phyloP scores from a whole-genome alignment of 75 land plant genomes.

The Pinus tabuliformis region DNA sequence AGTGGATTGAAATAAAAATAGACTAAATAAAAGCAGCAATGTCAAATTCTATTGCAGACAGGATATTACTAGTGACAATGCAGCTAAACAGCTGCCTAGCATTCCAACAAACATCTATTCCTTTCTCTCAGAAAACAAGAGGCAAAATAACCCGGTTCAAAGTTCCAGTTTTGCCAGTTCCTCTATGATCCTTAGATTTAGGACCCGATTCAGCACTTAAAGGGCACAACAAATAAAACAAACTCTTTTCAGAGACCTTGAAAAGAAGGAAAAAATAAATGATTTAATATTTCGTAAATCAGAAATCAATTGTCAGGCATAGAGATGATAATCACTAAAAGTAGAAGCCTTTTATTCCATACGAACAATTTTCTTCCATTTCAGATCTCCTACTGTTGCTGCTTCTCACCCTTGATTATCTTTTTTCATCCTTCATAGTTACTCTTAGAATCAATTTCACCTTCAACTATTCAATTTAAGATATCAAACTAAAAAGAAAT shows the following conservation, averaged over 20 bases:
- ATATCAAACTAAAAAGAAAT: not conserved
- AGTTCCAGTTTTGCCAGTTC: not conserved
- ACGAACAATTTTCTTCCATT: no score
- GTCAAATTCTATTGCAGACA: not conserved
- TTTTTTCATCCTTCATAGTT: no score
- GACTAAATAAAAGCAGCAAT: not conserved
- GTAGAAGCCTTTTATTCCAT: no score
- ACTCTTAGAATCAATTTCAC: no score
- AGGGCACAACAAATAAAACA: no score
- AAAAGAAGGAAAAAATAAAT: no score
- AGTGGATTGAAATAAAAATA: not conserved
- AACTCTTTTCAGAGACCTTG: no score
- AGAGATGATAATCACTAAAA: no score
- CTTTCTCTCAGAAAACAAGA: not conserved
- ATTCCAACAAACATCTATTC: not conserved
- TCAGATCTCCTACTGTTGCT: not conserved
- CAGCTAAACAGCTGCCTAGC: not conserved
- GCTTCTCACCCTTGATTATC: not conserved
- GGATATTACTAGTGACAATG: not conserved
- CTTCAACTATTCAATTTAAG: no score
- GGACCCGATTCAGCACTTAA: not conserved
- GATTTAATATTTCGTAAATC: no score
- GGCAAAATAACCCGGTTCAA: not conserved
- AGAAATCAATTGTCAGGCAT: no score
- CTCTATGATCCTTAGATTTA: not conserved